Base-by-base conservation (phyloP, 768 basidiomycete species). In the Leccinum uliginosum region DNA sequence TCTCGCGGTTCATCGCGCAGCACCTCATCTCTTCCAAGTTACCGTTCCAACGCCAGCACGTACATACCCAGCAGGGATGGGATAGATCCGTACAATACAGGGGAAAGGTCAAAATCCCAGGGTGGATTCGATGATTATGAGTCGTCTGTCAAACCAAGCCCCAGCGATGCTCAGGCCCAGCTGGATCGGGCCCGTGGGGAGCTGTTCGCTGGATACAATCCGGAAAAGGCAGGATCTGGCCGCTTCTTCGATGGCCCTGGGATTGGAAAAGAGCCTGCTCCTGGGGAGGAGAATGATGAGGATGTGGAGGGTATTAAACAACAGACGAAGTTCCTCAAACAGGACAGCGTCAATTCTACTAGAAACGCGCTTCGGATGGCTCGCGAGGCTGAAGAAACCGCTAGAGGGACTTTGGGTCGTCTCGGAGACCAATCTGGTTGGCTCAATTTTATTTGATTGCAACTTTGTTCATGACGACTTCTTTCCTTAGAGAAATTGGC, bases 311-410 rank as follows among this genome's bases (percentile, higher is more conserved):
- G 87, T 24, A 98, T 99, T 74, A 98, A 97, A 75, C 84, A 91
- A 65, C 87, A 94, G 73, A 93, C 91, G 58, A 81, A 86, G 55
- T 90, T 83, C 66, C 70, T 89, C 59, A 98, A 99, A 75, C 93
- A 98, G 73, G 95, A 98, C 65, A 89, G 86, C 67, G 86, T 95
- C 48, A 86, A 83, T 54, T 89, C 90, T 15, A 90, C 93, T 1
- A 78, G 95, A 64, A 98, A 98, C 73, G 96, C 96, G 12, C 79
- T 99, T 51, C 82, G 93, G 44, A 80, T 98, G 69, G 96, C 95
- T 38, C 80, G 87, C n/a, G 94, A 98, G 72, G 93, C 96, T 0
- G 96, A 98, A 72, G 96, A 99, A 72, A 96, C 93, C 11, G 96
- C 91, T 32, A 77, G 89, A 46, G 86, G 85, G 57, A 99, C 96